A percentile compares a stretch with the other conserved stretches of the same genome.
Conservation (phyloP, 2,329 filamentous ascomycete species). For the Coniochaeta sp. region DNA sequence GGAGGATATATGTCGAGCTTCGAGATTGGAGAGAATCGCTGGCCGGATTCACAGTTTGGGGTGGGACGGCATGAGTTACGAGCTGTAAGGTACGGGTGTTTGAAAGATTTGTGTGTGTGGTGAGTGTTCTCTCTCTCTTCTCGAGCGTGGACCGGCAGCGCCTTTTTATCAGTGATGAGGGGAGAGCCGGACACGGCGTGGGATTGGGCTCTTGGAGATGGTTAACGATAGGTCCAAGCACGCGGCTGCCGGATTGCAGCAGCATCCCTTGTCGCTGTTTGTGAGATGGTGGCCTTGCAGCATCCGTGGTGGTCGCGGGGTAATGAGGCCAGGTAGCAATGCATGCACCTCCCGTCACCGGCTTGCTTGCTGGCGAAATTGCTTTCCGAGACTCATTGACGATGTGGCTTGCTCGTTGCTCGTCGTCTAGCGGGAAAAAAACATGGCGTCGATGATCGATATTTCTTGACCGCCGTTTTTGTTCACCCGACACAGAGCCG, state of each 20-base stretch:
- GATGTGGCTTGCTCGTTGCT: neutral
- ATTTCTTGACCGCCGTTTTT: neutral
- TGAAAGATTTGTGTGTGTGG: neutral
- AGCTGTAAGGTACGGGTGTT: slow-evolving; percentile 2
- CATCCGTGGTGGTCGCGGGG: slow-evolving; percentile 1
- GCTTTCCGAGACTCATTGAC: neutral
- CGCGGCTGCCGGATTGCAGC: neutral
- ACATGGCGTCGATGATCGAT: neutral
- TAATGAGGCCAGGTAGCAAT: slow-evolving; percentile 2
- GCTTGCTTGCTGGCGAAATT: neutral
- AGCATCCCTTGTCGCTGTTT: neutral
- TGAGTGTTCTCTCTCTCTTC: neutral
- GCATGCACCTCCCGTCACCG: neutral
- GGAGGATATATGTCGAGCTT: neutral
- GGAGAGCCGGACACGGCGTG: neutral
- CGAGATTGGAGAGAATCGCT: neutral
- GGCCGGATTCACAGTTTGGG: neutral
- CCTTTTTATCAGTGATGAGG: neutral
- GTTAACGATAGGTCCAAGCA: slow-evolving; percentile 1
- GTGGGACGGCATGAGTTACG: neutral
- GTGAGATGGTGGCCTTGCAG: slow-evolving; percentile 1
- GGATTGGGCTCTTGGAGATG: neutral
- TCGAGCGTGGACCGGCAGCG: neutral
- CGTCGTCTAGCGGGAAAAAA: no score
- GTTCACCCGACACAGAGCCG: neutral